Conservation (phyloP, 176 grass and related monocot species). For the Oropetium thomaeum region DNA sequence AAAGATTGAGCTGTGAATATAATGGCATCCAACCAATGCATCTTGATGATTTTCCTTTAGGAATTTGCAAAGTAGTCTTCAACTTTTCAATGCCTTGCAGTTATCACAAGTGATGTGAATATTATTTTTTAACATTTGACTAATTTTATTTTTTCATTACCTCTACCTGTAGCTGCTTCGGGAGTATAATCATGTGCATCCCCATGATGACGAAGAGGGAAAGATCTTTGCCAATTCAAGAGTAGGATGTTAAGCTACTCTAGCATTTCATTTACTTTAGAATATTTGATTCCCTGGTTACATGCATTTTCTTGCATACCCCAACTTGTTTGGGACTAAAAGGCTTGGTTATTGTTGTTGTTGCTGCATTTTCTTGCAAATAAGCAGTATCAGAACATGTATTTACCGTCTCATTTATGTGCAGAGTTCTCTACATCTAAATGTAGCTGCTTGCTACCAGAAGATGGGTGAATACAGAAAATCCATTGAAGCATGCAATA, state of each 20-base stretch:
- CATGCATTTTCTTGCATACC: neutral
- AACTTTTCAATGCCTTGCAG: neutral
- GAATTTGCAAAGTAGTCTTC: neutral
- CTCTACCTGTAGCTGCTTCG: conserved; percentile 63
- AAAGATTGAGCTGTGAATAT: neutral
- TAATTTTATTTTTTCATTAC: conserved; percentile 8
- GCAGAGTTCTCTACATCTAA: conserved; percentile 86
- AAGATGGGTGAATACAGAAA: conserved; percentile 82
- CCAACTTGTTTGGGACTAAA: too few species aligned
- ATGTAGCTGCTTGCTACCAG: conserved; percentile 94
- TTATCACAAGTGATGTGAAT: neutral
- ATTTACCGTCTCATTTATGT: conserved; percentile 30
- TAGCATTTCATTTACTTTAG: neutral
- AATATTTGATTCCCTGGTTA: neutral
- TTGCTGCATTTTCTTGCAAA: neutral
- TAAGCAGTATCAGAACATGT: conserved; percentile 3
- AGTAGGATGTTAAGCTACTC: conserved; percentile 43
- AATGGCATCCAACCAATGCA: neutral
- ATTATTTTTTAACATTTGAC: neutral
- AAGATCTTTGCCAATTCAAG: conserved; percentile 98
- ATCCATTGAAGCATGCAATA: conserved; percentile 92
- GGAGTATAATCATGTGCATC: conserved; percentile 98
- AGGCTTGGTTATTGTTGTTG: too few species aligned
- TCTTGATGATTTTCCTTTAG: conserved; percentile 2
- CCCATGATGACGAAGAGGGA: conserved; percentile 88